Base-by-base conservation (phyloP, 1,139 yeast genomes). In the Barnettozyma hawaiiensis region DNA sequence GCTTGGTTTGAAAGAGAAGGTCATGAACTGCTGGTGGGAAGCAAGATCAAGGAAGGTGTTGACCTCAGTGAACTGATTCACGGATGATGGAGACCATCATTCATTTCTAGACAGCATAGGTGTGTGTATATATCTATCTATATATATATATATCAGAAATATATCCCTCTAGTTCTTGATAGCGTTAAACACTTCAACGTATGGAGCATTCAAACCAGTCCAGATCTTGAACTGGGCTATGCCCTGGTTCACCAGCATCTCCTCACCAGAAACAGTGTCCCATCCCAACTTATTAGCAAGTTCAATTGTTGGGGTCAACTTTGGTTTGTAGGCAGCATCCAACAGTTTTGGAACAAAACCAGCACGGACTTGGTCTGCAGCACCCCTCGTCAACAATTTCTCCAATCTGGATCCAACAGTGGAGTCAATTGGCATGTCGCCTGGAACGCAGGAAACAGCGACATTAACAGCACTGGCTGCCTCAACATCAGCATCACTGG, bases 321-420 rank as follows among this genome's bases (percentile, higher is more conserved):
- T 67, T 16, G 97, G 97, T 62, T 86, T 87, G 69, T 92, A 92
- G 19, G 97, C 95, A 31, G 97, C 97, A 55, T 92, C 98, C 44
- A 92, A 66, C 37, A 92, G 69, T 6, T 78, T 69, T 20, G 85
- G 82, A 4, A 63, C 61, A 46, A 71, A 68, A 0, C 69, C 67
- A 12, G 62, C 60, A 29, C 61, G 53, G 12, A 39, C 37, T 16
- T 46, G 49, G 7, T 53, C 43, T 4, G 53, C 49, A 14, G 44
- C 37, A 4, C 75, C 75, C 41, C 65, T 69, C 33, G 64, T 49
- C 51, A 86, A 69, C 27, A 78, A 58, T 15, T 63, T 55, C 45
- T 75, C 75, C 31, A 82, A 60, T 44, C 72, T 73, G 14, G 63
- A 62, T 45, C 75, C 54, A 34, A 85, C 64, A 2, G 51, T 54